Evolutionary conservation across 83 land plant species (phyloP).

Genomic region (Thuja plicata): DNA sequence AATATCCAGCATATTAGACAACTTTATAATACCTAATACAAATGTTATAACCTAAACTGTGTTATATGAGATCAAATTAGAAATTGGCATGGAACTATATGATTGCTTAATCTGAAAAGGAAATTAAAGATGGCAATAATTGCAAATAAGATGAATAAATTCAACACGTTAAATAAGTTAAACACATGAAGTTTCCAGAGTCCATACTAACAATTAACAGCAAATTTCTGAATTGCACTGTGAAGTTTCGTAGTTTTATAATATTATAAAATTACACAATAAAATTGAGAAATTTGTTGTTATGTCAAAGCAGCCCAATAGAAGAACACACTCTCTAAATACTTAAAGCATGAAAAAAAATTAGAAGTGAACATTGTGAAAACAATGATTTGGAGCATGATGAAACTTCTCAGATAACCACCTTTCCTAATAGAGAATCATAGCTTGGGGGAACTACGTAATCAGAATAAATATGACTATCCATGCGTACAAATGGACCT

Average conservation of each 20-base stretch:
- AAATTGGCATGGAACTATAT: background rate
- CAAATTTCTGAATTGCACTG: too few species aligned
- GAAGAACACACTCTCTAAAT: background rate
- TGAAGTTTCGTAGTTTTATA: too few species aligned
- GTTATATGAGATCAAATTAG: background rate
- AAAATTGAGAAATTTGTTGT: too few species aligned
- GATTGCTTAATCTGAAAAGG: background rate
- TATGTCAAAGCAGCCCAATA: background rate
- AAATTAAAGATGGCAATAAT: background rate
- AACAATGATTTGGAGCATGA: background rate
- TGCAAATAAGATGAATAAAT: background rate
- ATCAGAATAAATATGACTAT: slow-evolving; percentile 93
- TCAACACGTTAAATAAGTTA: background rate
- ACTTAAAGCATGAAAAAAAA: background rate
- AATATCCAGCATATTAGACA: slow-evolving; percentile 10
- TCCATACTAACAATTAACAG: too few species aligned
- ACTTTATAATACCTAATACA: background rate
- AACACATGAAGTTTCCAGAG: too few species aligned
- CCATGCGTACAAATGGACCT: slow-evolving; percentile 99
- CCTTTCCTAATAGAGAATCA: slow-evolving; percentile 98
- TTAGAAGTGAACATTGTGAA: background rate
- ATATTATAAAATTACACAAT: too few species aligned
- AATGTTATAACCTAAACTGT: background rate
- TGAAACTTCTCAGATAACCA: slow-evolving; percentile 12
- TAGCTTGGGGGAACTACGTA: slow-evolving; percentile 99